These are phyloP conservation scores for Colletotrichum tropicicola DNA, from an alignment of 2,329 filamentous ascomycete genomes.

Conservation along the genomic window DNA sequence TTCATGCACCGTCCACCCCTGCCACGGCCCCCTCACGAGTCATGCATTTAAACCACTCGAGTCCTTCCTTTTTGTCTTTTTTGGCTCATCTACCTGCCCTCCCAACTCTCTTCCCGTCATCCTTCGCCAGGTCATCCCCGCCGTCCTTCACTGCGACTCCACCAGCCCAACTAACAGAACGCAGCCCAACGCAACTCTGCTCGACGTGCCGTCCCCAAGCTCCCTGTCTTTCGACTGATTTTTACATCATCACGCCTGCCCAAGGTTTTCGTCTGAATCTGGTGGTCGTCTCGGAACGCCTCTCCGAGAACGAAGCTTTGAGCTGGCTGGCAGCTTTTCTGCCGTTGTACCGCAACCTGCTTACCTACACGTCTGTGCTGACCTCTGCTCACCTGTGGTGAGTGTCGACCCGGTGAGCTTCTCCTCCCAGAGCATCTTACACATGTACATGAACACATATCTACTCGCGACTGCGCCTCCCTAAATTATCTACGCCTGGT, in stretches of 20 bases:
- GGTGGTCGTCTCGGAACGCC: background rate
- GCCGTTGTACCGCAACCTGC: background rate
- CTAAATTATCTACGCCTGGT: background rate
- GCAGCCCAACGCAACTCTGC: constrained; percentile 5
- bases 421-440: background rate
- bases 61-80: background rate
- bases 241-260: background rate
- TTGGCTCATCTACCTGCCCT: background rate
- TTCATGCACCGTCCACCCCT: constrained; percentile 2
- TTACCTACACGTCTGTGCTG: background rate
- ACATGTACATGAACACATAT: background rate
- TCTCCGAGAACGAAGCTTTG: constrained; percentile 1
- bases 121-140: background rate
- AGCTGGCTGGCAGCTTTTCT: constrained; percentile 8
- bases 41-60: background rate
- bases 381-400: background rate
- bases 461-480: no score
- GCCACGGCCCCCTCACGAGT: background rate
- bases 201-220: background rate
- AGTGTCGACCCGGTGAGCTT: background rate
- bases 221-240: constrained; percentile 13
- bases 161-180: background rate
- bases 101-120: background rate
- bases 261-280: background rate
- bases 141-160: background rate